Base-by-base conservation (phyloP, 2,329 filamentous ascomycete species). In the Knufia petricola region DNA sequence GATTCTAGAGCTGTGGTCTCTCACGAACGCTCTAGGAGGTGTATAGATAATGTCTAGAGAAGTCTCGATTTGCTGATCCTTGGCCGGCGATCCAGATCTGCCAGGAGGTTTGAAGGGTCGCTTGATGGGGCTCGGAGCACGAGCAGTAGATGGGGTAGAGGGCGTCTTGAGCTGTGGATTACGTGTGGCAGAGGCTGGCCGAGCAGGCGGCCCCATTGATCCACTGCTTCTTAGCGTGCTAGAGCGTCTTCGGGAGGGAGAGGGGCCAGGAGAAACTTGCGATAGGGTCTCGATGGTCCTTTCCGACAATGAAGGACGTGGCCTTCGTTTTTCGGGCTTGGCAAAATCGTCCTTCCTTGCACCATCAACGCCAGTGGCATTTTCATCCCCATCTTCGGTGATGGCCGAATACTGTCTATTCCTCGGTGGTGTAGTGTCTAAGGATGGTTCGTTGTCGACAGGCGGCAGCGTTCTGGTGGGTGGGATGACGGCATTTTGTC, bases 251-350 rank as follows among this genome's bases (percentile, higher is more conserved):
- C 81, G 78, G 50, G 74, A 78, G 39, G 84, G 65, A 0, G 78
- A 78, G 3, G 89, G 88, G 0, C 88, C 92, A 0, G 85, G 80
- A 0, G 88, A 85, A 24, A 95, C 70, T 40, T 81, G 78, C 2
- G 87, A 77, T 4, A 95, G 69, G 0, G 87, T 94, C 63, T 94
- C 87, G 36, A 94, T 82, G 0, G 89, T 94, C 50, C 90, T 75
- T 58, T 95, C 89, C 0, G 84, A 81, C 3, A 95, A 71, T 0
- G 86, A 89, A 12, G 69, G 69, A 10, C 71, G 61, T 3, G 67
- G 59, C 55, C 46, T 50, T 3, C 51, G 52, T 46, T 51, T 57
- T 21, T 46, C 45, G 30, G 50, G 52, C 36, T 45, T 28, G 19
- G 46, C 38, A 21, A 31, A 17, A 13, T 51, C 48, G 39, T 47